These are phyloP conservation scores for Dipodascus geniculatus DNA, from an alignment of 805 yeast genomes.

Conservation along the genomic window DNA sequence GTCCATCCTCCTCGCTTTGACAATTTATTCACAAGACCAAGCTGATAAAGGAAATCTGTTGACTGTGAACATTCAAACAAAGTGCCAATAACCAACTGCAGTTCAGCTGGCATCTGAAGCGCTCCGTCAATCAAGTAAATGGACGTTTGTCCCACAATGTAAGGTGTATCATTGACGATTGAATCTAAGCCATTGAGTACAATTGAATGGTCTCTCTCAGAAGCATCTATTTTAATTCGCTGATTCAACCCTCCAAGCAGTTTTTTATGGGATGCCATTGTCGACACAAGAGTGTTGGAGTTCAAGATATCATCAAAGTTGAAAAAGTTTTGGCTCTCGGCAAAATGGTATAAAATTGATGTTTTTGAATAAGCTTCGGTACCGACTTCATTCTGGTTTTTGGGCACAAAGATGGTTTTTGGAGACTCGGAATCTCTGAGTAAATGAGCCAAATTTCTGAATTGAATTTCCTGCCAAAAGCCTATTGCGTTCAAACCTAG, in stretches of 20 bases:
- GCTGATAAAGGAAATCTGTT: slow-evolving; percentile 40
- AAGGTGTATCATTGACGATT: slow-evolving; percentile 31
- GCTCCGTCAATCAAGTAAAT: slow-evolving; percentile 56
- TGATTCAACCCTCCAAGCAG: slow-evolving; percentile 58
- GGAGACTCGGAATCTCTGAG: slow-evolving; percentile 40
- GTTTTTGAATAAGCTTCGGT: slow-evolving; percentile 13
- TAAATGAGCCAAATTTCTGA: slow-evolving; percentile 43
- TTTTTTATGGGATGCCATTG: slow-evolving; percentile 26
- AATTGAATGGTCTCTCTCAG: slow-evolving; percentile 19
- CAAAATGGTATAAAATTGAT: slow-evolving; percentile 53
- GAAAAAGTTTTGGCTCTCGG: slow-evolving; percentile 32
- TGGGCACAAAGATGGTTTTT: slow-evolving; percentile 53
- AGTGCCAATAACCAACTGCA: slow-evolving; percentile 56
- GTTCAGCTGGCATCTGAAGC: slow-evolving; percentile 48
- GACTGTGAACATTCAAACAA: slow-evolving; percentile 54
- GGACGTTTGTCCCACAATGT: slow-evolving; percentile 47
- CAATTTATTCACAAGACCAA: slow-evolving; percentile 40
- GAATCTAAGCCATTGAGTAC: slow-evolving; percentile 43
- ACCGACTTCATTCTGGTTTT: slow-evolving; percentile 1
- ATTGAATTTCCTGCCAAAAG: slow-evolving; percentile 59
- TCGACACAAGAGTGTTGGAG: slow-evolving; percentile 22
- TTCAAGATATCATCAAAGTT: slow-evolving; percentile 3
- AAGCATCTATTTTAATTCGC: slow-evolving; percentile 36
- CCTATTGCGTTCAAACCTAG: slow-evolving; percentile 46
- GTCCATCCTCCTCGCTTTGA: slow-evolving; percentile 58